A percentile compares a stretch with the other conserved stretches of the same genome.
These are phyloP conservation scores for Tubosaeta sp. DNA, from an alignment of 768 basidiomycete genomes.

Conservation along the genomic window DNA sequence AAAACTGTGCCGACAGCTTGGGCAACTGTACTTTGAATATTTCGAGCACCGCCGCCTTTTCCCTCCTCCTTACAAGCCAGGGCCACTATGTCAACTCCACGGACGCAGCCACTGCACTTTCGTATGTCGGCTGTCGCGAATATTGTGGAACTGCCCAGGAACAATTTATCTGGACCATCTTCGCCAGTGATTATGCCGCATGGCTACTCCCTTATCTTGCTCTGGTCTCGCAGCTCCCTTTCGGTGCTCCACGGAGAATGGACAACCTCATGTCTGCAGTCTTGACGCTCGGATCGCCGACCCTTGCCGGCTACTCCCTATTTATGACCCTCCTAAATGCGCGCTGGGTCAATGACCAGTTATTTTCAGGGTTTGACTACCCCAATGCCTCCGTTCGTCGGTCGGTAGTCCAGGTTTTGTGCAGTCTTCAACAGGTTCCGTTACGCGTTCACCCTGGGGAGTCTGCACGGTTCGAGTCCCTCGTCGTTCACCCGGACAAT, in stretches of 20 bases:
- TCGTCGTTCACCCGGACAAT: slow-evolving; percentile 40
- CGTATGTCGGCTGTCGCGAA: neutral
- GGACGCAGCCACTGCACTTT: slow-evolving; percentile 7
- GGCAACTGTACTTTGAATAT: slow-evolving; percentile 5
- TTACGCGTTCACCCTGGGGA: slow-evolving; percentile 23
- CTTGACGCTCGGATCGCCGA: slow-evolving; percentile 43
- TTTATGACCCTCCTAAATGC: neutral
- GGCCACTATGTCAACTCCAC: neutral
- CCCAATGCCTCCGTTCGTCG: slow-evolving; percentile 5
- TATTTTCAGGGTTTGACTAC: slow-evolving; percentile 30
- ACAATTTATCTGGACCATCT: slow-evolving; percentile 19
- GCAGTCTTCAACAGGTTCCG: slow-evolving; percentile 33
- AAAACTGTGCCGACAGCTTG: neutral
- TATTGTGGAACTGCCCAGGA: slow-evolving; percentile 13
- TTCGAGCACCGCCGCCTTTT: slow-evolving; percentile 9
- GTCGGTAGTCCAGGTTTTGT: slow-evolving; percentile 30
- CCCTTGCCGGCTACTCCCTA: slow-evolving; percentile 41
- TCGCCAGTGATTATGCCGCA: slow-evolving; percentile 35
- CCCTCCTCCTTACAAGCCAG: slow-evolving; percentile 9
- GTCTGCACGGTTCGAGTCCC: slow-evolving; percentile 18
- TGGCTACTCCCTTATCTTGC: slow-evolving; percentile 51
- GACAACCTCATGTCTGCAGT: slow-evolving; percentile 41
- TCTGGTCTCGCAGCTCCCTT: slow-evolving; percentile 47
- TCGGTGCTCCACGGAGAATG: slow-evolving; percentile 35
- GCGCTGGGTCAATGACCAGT: slow-evolving; percentile 21